A percentile compares a stretch with the other conserved stretches of the same genome.
Evolutionary conservation across 345 rosid genomes (phyloP).

Genomic region (Lepidium aucheri): DNA sequence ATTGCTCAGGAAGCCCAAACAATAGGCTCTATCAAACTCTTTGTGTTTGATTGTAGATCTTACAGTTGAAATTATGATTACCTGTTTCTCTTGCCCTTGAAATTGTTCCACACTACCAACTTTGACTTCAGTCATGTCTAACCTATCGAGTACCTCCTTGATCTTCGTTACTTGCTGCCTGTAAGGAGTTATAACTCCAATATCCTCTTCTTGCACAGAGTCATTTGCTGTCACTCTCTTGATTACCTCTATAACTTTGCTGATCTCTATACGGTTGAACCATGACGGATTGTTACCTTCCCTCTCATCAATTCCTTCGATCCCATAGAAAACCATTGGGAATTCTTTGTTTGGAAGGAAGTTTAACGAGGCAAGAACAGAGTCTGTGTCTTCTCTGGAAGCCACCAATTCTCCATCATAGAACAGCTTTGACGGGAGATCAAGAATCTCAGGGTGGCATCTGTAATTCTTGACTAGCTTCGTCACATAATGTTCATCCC

Average conservation of each 20-base stretch:
- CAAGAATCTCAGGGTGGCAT: conserved; percentile 72
- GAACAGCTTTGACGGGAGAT: conserved; percentile 77
- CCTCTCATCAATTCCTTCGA: conserved; percentile 97
- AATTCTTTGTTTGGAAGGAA: conserved; percentile 62
- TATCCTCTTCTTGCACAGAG: conserved; percentile 47
- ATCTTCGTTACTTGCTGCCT: conserved; percentile 83
- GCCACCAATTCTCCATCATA: conserved; percentile 71
- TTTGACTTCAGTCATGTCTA: conserved; percentile 58
- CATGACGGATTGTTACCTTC: conserved; percentile 93
- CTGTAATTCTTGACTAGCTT: conserved; percentile 73
- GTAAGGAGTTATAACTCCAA: conserved; percentile 87
- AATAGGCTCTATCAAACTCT: conserved; percentile 54
- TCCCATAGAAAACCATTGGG: conserved; percentile 78
- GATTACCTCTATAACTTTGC: conserved; percentile 69
- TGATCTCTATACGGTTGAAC: conserved; percentile 87
- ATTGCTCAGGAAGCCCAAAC: conserved; percentile 77
- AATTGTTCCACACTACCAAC: conserved; percentile 96
- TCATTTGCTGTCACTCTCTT: conserved; percentile 41
- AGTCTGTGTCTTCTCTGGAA: conserved; percentile 54
- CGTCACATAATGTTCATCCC: conserved; percentile 61
- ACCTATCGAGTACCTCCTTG: conserved; percentile 54
- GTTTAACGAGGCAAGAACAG: conserved; percentile 29
- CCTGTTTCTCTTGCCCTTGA: conserved; percentile 89
- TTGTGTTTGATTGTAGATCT: conserved; percentile 82
- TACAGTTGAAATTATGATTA: conserved; percentile 76